Evolutionary conservation across 768 basidiomycete genomes (phyloP), one percentile per base, ranked within the genome.

Genomic region (Galerina sulciceps): DNA sequence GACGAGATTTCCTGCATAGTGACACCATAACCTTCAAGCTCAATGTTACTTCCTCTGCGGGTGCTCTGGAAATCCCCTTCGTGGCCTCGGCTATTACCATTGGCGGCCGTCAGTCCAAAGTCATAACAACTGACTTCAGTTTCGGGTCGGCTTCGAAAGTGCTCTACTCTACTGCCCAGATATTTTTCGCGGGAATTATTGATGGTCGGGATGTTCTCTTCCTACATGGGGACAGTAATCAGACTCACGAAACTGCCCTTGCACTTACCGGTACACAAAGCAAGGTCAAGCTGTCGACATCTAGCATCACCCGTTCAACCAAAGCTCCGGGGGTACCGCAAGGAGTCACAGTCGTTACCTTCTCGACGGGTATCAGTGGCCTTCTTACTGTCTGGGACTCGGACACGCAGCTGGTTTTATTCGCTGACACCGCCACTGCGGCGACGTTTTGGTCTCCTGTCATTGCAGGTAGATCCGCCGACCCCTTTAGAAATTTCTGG

Each of bases 371-470:
- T 4, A 73, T 83, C 49, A 63, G 76, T 22, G 87, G 86, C 1
- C 73, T 89, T 2, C 73, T 87, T 35, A 85, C 88, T 0, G 64
- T 91, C 40, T 85, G 83, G 76, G 89, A 92, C 60, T 86, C 88
- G 0, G 75, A 81, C 40, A 80, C 80, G 1, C 88, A 90, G 65
- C 78, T 93, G 14, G 71, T 94, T 26, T 71, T 93, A 13, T 91
- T 79, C 65, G 83, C 85, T 5, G 91, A 93, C 67, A 78, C 85
- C 0, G 72, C 65, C 10, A 89, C 88, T 0, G 86, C 88, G 2
- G 82, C 80, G 34, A 88, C 86, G 0, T 91, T 92, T 75, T 94
- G 89, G 86, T 79, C 88, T 2, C 93, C 93, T 1, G 79, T 82
- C 17, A 76, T 93, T 45, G 69, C 85, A 6, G 71, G 73, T 0